Percentiles rank a stretch among this genome's conserved stretches.
Conservation (phyloP, 2,329 filamentous ascomycete genomes). For the Arthroderma sp. region DNA sequence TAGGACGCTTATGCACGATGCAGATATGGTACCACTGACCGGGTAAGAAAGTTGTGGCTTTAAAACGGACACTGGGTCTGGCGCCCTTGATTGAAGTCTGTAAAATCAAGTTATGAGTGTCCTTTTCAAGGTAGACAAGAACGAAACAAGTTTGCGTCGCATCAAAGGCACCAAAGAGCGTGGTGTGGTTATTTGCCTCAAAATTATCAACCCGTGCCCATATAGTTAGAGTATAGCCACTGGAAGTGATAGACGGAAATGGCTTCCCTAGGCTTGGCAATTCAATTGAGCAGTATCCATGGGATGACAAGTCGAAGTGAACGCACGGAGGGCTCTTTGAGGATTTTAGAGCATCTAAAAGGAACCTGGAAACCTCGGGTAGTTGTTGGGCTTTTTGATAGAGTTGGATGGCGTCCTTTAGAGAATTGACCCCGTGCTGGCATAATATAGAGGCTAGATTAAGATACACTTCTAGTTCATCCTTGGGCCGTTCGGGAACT, state of each 20-base stretch:
- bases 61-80: slow-evolving; percentile 86
- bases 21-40: slow-evolving; percentile 87
- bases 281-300: slow-evolving; percentile 84
- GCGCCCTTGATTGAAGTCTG: slow-evolving; percentile 85
- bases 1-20: slow-evolving; percentile 69
- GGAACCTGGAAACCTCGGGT: slow-evolving; percentile 51
- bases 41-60: slow-evolving; percentile 62
- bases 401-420: slow-evolving; percentile 75
- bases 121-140: slow-evolving; percentile 83
- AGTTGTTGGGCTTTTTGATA: slow-evolving; percentile 46
- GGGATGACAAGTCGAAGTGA: slow-evolving; percentile 81
- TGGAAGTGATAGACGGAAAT: slow-evolving; percentile 69
- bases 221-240: slow-evolving; percentile 76
- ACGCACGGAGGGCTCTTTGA: slow-evolving; percentile 74
- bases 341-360: slow-evolving; percentile 58
- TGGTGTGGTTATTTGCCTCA: slow-evolving; percentile 76
- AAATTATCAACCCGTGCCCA: slow-evolving; percentile 86
- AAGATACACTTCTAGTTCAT: slow-evolving; percentile 50
- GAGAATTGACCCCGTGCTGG: slow-evolving; percentile 64
- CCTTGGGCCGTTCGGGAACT: slow-evolving; percentile 40
- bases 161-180: slow-evolving; percentile 91
- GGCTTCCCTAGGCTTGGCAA: slow-evolving; percentile 69
- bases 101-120: slow-evolving; percentile 85
- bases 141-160: slow-evolving; percentile 85
- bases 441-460: slow-evolving; percentile 54